These are phyloP conservation scores for Neopestalotiopsis sp. DNA, from an alignment of 2,329 filamentous ascomycete species.

Conservation along the genomic window DNA sequence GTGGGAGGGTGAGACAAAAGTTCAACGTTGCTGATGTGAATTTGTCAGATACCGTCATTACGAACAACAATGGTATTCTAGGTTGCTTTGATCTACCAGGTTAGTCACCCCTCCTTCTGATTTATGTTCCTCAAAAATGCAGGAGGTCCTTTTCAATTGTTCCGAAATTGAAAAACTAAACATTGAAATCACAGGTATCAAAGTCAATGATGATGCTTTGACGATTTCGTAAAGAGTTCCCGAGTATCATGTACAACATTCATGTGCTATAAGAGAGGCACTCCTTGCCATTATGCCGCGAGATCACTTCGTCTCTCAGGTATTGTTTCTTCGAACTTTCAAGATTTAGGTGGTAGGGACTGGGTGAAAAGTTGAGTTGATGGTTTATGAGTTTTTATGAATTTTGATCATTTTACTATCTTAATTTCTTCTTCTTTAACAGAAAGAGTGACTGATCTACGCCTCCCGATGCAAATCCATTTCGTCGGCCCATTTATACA, in stretches of 20 bases:
- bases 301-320: too few relatives aligned
- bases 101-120: too few relatives aligned
- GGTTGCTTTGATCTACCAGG: conserved; percentile 20
- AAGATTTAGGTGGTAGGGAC: too few relatives aligned
- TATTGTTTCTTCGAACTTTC: too few relatives aligned
- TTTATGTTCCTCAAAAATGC: too few relatives aligned
- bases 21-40: too few relatives aligned
- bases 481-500: conserved; percentile 16
- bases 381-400: background rate
- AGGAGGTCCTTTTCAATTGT: too few relatives aligned
- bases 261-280: too few relatives aligned
- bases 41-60: conserved; percentile 16
- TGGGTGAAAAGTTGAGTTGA: background rate
- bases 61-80: conserved; percentile 20
- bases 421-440: background rate
- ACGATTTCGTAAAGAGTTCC: background rate
- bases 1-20: too few relatives aligned
- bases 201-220: background rate
- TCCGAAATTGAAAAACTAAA: too few relatives aligned
- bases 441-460: background rate
- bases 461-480: conserved; percentile 3
- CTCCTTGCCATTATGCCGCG: too few relatives aligned
- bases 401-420: background rate
- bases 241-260: too few relatives aligned
- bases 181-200: background rate